phyloP scores from a whole-genome alignment of 2,329 filamentous ascomycete genomes.

The Teratosphaeria nubilosa region DNA sequence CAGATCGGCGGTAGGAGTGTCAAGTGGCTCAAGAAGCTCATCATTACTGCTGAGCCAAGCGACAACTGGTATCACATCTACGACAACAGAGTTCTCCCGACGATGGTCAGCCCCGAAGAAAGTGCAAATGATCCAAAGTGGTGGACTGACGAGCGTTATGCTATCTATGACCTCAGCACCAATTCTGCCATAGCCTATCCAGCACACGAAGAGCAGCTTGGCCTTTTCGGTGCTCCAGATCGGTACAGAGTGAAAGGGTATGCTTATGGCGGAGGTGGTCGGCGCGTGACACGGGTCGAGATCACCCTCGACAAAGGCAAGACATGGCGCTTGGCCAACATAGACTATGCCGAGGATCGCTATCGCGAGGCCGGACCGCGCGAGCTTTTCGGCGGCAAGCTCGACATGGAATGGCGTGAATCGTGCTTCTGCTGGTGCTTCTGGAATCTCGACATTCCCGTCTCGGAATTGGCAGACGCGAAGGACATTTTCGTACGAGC shows the following conservation, averaged over 20 bases:
- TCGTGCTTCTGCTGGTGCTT: conserved; percentile 86
- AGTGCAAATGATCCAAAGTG: conserved; percentile 62
- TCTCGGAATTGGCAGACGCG: conserved; percentile 51
- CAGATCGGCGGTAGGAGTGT: conserved; percentile 89
- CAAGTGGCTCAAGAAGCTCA: conserved; percentile 80
- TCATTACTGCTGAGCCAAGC: conserved; percentile 67
- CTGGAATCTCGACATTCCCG: conserved; percentile 63
- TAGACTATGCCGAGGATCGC: conserved; percentile 75
- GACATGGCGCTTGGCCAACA: conserved; percentile 65
- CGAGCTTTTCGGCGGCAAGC: conserved; percentile 60
- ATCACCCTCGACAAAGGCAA: conserved; percentile 73
- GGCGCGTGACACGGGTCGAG: conserved; percentile 71
- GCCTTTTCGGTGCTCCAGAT: conserved; percentile 37
- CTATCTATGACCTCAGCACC: conserved; percentile 82
- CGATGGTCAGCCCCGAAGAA: conserved; percentile 72
- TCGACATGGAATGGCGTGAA: conserved; percentile 77
- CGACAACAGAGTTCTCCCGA: conserved; percentile 83
- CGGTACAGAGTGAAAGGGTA: conserved; percentile 67
- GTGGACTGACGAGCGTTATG: conserved; percentile 85
- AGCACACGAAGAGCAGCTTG: conserved; percentile 61
- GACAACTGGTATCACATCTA: conserved; percentile 95
- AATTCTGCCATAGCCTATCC: conserved; percentile 78
- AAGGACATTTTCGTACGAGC: conserved; percentile 70
- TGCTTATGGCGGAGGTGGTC: conserved; percentile 81
- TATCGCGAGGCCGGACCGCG: conserved; percentile 59